A percentile compares a stretch with the other conserved stretches of the same genome.
Conservation (phyloP, 176 grass and related monocot genomes). For the Eleusine coracana region DNA sequence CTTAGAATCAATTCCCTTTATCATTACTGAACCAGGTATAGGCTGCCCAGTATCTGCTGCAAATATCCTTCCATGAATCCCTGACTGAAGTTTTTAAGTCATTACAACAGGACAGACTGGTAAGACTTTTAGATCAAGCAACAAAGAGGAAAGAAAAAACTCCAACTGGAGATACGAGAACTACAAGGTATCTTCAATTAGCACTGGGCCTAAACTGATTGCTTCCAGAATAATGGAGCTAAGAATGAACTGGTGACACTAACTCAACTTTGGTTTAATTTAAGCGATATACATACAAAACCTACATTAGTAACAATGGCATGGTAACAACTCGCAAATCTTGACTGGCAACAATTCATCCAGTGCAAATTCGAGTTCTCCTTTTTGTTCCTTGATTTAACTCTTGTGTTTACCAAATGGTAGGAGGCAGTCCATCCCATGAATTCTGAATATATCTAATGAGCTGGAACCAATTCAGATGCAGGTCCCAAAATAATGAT, state of each 20-base stretch:
- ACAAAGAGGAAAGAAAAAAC: not conserved
- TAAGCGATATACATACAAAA: not conserved
- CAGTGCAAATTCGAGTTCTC: not conserved
- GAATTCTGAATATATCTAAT: not conserved
- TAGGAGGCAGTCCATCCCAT: not conserved
- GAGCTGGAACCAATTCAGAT: not conserved
- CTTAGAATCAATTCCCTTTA: conserved; percentile 69
- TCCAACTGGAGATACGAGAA: not conserved
- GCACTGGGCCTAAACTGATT: not conserved
- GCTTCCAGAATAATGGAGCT: not conserved
- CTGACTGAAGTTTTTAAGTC: conserved; percentile 59
- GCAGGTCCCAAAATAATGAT: not conserved
- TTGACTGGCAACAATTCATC: not conserved
- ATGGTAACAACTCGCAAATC: not conserved
- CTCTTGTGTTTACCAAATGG: conserved; percentile 10
- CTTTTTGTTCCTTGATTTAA: not conserved
- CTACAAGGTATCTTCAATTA: not conserved
- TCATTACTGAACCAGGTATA: conserved; percentile 62
- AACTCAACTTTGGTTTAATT: not conserved
- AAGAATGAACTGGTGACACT: not conserved
- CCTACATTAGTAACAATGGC: not conserved
- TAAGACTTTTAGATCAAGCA: not conserved
- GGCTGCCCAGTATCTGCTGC: conserved; percentile 73
- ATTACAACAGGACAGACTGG: conserved; percentile 25
- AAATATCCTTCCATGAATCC: conserved; percentile 95